A percentile compares a stretch with the other conserved stretches of the same genome.
Evolutionary conservation across 106 monocot species (phyloP).

Genomic region (Narthecium ossifragum): DNA sequence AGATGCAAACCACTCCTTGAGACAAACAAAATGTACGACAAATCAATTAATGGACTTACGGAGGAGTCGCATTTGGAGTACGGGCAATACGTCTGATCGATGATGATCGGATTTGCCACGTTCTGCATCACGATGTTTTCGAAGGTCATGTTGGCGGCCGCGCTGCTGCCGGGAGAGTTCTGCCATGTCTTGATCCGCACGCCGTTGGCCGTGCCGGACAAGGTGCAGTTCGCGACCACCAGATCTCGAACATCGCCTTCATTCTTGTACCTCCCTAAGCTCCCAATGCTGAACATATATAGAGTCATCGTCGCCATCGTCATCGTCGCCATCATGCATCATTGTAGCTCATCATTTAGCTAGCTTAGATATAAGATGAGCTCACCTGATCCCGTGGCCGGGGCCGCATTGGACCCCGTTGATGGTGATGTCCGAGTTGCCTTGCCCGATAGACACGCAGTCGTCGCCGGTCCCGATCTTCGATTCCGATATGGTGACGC

Average conservation of each 20-base stretch:
- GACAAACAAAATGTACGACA: no score
- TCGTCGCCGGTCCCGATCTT: conserved; percentile 66
- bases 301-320: not conserved
- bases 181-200: conserved; percentile 73
- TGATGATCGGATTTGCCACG: conserved; percentile 52
- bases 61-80: conserved; percentile 15
- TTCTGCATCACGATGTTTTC: conserved; percentile 55
- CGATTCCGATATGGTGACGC: conserved; percentile 23
- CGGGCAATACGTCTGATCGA: conserved; percentile 67
- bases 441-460: conserved; percentile 64
- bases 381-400: conserved; percentile 66
- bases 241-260: conserved; percentile 41
- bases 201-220: conserved; percentile 39
- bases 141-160: conserved; percentile 45
- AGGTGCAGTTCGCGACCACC: conserved; percentile 32
- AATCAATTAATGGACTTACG: conserved; percentile 6
- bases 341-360: no score
- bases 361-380: not conserved
- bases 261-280: conserved; percentile 40
- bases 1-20: not conserved
- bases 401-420: conserved; percentile 47
- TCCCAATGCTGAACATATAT: conserved; percentile 35
- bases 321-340: no score
- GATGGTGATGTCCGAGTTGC: conserved; percentile 22
- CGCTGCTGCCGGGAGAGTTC: conserved; percentile 21